Conservation (phyloP, 23 red algal genomes). For the Gracilariopsis chorda region DNA sequence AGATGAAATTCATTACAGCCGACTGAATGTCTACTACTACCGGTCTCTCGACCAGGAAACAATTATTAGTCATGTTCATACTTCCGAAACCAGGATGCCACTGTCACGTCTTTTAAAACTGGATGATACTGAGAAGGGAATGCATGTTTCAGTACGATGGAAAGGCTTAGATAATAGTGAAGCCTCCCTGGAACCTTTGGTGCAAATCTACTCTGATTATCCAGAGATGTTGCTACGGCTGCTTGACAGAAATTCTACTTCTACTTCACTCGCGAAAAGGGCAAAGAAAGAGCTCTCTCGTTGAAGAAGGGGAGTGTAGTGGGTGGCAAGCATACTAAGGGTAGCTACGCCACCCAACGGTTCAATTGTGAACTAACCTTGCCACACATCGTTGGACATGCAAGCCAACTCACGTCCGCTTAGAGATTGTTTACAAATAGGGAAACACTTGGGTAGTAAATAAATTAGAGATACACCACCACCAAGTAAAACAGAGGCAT, state of each 20-base stretch:
- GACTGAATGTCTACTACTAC: background rate
- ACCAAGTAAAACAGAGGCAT: no score
- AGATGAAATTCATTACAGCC: background rate
- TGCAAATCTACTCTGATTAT: background rate
- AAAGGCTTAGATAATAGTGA: background rate
- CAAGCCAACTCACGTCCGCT: no score
- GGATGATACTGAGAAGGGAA: background rate
- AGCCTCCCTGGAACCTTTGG: background rate
- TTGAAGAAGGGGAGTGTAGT: no score
- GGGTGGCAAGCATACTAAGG: no score
- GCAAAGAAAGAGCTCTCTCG: no score
- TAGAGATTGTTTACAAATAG: no score
- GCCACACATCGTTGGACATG: no score
- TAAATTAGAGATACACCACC: no score
- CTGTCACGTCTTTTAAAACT: background rate
- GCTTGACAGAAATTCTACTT: background rate
- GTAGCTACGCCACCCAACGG: no score
- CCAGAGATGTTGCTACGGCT: background rate
- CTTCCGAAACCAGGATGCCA: background rate
- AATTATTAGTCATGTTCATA: background rate
- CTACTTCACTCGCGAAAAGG: background rate
- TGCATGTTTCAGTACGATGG: background rate
- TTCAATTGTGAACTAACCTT: no score
- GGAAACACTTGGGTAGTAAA: no score
- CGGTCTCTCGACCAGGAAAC: background rate